Base-by-base conservation (phyloP, 2,329 filamentous ascomycete genomes). In the Escovopsis sp. region DNA sequence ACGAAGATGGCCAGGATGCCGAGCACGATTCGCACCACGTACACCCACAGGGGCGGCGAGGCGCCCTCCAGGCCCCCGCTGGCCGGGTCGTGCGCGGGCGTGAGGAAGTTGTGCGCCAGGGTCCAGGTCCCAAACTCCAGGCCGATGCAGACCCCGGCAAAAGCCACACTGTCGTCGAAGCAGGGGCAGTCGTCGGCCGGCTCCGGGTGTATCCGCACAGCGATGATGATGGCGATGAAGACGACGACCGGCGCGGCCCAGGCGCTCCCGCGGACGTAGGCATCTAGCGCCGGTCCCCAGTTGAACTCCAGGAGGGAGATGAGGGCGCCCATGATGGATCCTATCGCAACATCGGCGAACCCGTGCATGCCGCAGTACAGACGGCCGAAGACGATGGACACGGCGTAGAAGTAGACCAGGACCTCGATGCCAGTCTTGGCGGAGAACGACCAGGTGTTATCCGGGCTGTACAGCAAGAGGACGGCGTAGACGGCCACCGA, bases 321-420 rank as follows among this genome's bases (percentile, higher is more conserved):
- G 41, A 73, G 62, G 10, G 79, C 81, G 30, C 91, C 91, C 43
- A 95, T 70, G 12, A 78, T 53, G 43, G 82, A 85, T 6, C 91
- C 91, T 44, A 91, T 62, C 12, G 91, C 64, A 23, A 96, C 87
- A 60, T 98, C 91, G 36, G 91, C 70, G 63, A 96, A 94, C 10
- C 91, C 91, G 63, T 98, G 91, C 91, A 98, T 98, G 47, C 91
- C 91, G 57, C 91, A 98, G 66, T 98, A 96, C 33, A 98, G 69
- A 18, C 91, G 79, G 6, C 91, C 91, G 48, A 96, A 67, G 35
- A 95, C 75, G 55, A 98, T 96, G 26, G 89, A 95, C 11, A 77
- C 65, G 32, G 85, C 85, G 58, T 96, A 98, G 52, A 85, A 80
- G 60, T 91, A 93, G 35, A 82, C 79, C 6, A 85, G 60, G 5